Percentiles rank a stretch among this genome's conserved stretches.
phyloP scores from a whole-genome alignment of 129 eudicot species.

The Helianthus tuberosus region DNA sequence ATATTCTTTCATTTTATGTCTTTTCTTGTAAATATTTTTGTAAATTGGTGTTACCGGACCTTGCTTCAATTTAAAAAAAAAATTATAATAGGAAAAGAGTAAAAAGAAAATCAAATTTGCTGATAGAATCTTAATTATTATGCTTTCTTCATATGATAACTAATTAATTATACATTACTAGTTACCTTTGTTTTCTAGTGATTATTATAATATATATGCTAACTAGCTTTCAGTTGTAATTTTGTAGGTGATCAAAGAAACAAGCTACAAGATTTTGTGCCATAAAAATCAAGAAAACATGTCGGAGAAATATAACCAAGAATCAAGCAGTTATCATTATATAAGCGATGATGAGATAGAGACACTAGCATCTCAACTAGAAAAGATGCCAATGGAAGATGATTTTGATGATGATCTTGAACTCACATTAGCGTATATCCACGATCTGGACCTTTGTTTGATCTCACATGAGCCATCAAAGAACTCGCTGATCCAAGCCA shows the following conservation, averaged over 20 bases:
- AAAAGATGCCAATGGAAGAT: not conserved
- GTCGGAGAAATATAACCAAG: slow-evolving; percentile 45
- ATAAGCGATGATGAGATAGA: slow-evolving; percentile 21
- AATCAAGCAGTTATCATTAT: slow-evolving; percentile 30
- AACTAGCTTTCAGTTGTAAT: slow-evolving; percentile 23
- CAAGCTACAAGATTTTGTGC: slow-evolving; percentile 19
- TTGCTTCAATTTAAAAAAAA: too few species aligned
- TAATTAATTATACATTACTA: not conserved
- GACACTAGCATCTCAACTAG: slow-evolving; percentile 14
- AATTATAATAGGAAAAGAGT: not conserved
- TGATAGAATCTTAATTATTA: not conserved
- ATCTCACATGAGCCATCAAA: not conserved
- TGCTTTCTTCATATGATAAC: not conserved
- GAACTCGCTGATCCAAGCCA: not conserved
- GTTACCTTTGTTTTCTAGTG: not conserved
- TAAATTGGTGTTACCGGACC: too few species aligned
- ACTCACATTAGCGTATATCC: not conserved
- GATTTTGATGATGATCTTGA: slow-evolving; percentile 7
- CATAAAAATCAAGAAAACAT: slow-evolving; percentile 35
- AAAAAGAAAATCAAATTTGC: too few species aligned
- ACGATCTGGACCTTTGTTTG: slow-evolving; percentile 15
- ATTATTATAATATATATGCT: not conserved
- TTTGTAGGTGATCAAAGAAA: not conserved
- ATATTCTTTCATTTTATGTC: not conserved
- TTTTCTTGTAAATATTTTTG: not conserved